Evolutionary conservation across 1,139 yeast genomes (phyloP).

Genomic region (Pichia sorboxylosa): DNA sequence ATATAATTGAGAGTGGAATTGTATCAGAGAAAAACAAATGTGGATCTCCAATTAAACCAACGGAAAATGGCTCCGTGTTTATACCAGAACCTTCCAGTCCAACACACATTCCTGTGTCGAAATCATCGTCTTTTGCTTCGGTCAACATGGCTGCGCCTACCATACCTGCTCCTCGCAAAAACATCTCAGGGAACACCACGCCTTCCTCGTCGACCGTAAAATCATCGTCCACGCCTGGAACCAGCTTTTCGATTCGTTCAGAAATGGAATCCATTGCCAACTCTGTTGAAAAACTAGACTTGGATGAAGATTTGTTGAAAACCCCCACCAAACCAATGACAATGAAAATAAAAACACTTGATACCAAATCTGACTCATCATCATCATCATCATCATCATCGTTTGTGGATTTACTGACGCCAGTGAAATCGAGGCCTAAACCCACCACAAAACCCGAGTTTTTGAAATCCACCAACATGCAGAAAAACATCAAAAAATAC

Average conservation of each 20-base stretch:
- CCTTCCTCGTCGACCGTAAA: neutral
- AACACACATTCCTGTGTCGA: neutral
- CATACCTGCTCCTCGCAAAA: neutral
- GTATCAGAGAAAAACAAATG: neutral
- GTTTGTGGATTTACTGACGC: conserved; percentile 8
- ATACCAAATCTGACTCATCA: neutral
- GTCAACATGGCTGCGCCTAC: neutral
- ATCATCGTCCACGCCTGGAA: conserved; percentile 1
- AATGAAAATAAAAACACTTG: neutral
- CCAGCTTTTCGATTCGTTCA: conserved; percentile 6
- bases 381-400: neutral
- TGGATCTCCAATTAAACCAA: conserved; percentile 8
- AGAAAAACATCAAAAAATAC: conserved; percentile 17
- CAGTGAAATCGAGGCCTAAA: conserved; percentile 2
- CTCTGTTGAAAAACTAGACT: conserved; percentile 7
- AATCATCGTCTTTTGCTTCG: neutral
- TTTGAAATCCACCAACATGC: neutral
- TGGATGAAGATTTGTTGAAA: conserved; percentile 5
- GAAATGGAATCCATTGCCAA: conserved; percentile 6
- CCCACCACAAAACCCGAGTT: neutral
- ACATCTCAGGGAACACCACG: no score
- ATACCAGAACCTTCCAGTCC: conserved; percentile 7
- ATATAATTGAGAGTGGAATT: conserved; percentile 6
- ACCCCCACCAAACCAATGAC: neutral
- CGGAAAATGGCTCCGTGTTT: neutral